A percentile compares a stretch with the other conserved stretches of the same genome.
Evolutionary conservation across 768 basidiomycete genomes (phyloP).

Genomic region (Boletus sp.): DNA sequence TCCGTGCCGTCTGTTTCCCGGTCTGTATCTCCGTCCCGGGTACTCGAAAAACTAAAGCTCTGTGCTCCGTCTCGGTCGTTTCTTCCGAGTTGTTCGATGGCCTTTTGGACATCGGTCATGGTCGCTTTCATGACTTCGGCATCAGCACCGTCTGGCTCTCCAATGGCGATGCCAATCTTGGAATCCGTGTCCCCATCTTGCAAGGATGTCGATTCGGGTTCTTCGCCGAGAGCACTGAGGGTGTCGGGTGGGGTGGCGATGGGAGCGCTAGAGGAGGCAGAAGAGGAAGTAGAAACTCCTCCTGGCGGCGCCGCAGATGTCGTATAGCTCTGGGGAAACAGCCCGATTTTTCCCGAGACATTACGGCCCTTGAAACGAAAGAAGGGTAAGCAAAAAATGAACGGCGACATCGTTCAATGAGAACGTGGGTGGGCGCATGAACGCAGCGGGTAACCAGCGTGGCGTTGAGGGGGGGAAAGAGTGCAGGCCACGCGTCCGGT

Average conservation of each 20-base stretch:
- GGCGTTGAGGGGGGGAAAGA: not conserved
- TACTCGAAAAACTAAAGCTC: slow-evolving; percentile 78
- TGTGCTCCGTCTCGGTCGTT: slow-evolving; percentile 55
- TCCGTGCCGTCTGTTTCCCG: slow-evolving; percentile 49
- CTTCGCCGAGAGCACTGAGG: slow-evolving; percentile 49
- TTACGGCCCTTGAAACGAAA: slow-evolving; percentile 69
- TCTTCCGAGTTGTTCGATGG: slow-evolving; percentile 81
- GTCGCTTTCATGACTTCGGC: slow-evolving; percentile 81
- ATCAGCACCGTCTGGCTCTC: slow-evolving; percentile 25
- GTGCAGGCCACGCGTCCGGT: slow-evolving; percentile 7
- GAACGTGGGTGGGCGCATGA: slow-evolving; percentile 17
- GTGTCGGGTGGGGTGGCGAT: slow-evolving; percentile 21
- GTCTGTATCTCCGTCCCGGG: slow-evolving; percentile 51
- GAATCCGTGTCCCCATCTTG: slow-evolving; percentile 21
- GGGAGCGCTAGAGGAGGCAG: slow-evolving; percentile 27
- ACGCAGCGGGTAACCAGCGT: slow-evolving; percentile 8
- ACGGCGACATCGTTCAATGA: slow-evolving; percentile 21
- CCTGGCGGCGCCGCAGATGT: slow-evolving; percentile 49
- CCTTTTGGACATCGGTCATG: slow-evolving; percentile 86
- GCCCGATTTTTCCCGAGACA: slow-evolving; percentile 72
- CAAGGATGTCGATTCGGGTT: slow-evolving; percentile 41
- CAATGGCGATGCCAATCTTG: slow-evolving; percentile 28
- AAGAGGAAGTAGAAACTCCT: slow-evolving; percentile 24
- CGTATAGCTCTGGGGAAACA: slow-evolving; percentile 92
- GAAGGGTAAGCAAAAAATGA: slow-evolving; percentile 24